These are phyloP conservation scores for Lasiosphaeris hirsuta DNA, from an alignment of 495 filamentous ascomycete species.

Conservation along the genomic window DNA sequence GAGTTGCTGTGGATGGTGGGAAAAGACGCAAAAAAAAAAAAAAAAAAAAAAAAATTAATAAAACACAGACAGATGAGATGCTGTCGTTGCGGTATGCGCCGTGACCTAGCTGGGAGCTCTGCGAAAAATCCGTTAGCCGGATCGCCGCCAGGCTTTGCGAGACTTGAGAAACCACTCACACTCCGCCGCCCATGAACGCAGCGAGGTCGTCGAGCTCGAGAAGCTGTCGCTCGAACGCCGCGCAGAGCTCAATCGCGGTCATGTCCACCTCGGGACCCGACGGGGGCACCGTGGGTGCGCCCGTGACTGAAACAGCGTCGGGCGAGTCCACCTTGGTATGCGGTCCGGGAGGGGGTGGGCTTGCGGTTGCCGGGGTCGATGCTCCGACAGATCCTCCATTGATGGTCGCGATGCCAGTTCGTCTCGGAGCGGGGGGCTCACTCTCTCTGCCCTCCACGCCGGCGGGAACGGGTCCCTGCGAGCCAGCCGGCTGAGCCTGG, in stretches of 20 bases:
- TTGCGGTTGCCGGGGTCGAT: conserved; percentile 41
- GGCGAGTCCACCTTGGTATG: conserved; percentile 40
- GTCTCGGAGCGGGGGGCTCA: conserved; percentile 41
- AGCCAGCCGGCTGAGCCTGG: conserved; percentile 24
- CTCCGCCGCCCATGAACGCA: conserved; percentile 52
- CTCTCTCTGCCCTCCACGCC: conserved; percentile 34
- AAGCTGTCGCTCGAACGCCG: conserved; percentile 48
- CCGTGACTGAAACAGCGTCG: conserved; percentile 26
- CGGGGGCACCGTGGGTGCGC: conserved; percentile 5
- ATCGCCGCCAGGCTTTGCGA: neutral
- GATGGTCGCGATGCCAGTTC: conserved; percentile 47
- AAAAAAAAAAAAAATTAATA: too few relatives aligned
- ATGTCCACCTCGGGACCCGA: conserved; percentile 38
- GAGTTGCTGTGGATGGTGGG: too few relatives aligned
- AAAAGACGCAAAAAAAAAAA: too few relatives aligned
- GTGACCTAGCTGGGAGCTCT: conserved; percentile 24
- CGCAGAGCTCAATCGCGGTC: conserved; percentile 47
- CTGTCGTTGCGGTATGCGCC: neutral
- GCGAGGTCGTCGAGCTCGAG: conserved; percentile 50
- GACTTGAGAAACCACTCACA: conserved; percentile 30
- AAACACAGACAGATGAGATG: too few relatives aligned
- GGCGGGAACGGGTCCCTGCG: conserved; percentile 22
- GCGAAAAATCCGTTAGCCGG: conserved; percentile 10
- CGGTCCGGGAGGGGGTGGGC: conserved; percentile 33
- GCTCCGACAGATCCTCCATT: conserved; percentile 46